Base-by-base conservation (phyloP, 495 filamentous ascomycete species). In the Xanthoparmelia taractica region DNA sequence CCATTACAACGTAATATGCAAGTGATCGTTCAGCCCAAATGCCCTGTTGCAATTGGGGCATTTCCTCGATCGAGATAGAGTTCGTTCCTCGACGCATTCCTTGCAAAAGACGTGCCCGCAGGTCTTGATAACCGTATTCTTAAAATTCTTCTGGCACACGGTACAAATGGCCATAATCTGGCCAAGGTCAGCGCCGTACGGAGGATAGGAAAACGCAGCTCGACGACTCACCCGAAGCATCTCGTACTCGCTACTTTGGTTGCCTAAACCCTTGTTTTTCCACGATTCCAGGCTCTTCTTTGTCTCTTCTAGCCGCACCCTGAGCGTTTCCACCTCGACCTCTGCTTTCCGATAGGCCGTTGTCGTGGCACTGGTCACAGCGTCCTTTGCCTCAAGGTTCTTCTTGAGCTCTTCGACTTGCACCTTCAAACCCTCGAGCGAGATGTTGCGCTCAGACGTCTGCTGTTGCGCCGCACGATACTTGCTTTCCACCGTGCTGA, bases 61-160 rank as follows among this genome's bases (percentile, higher is more conserved):
- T 74, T 97, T 97, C 63, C 94, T 84, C 72, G 90, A 92, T 40
- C 94, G 89, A 63, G 92, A 94, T 12, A 82, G 79, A 58, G 96
- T 84, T 58, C 92, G 86, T 69, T 92, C 87, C 59, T 96, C 90
- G 33, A 96, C 87, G 70, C 94, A 98, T 33, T 85, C 82, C 68
- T 82, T 85, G 83, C 94, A 98, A 74, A 97, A 96, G 27, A 96
- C 85, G 75, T 98, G 94, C n/a, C 94, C 94, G 73, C 94, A 98
- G 18, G 87, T 90, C 71, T 91, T 92, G 68, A 98, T 81, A 23
- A 86, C 87, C 1, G 92, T 96, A 72, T 97, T 89, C 76, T 97
- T 97, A 80, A 96, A 94, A 60, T 92, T 89, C 59, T 79, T 84
- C 65, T 87, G 86, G 75, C 94, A 98, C 25, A 97, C 89, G 3